Base-by-base conservation (phyloP, 768 basidiomycete species). In the Vishniacozyma victoriae region DNA sequence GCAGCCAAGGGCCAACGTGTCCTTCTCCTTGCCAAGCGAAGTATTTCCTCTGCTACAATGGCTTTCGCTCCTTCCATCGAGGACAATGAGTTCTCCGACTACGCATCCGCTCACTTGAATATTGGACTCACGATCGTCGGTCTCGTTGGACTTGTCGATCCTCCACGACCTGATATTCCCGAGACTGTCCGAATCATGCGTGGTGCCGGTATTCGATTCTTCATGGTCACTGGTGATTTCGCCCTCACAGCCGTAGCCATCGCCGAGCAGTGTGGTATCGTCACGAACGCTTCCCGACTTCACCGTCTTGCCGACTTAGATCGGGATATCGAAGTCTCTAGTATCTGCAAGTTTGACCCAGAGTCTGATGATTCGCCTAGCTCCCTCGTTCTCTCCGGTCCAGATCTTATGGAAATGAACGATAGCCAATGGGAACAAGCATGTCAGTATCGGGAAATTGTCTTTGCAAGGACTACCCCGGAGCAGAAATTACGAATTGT, bases 401-500 rank as follows among this genome's bases (percentile, higher is more conserved):
- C 46, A 7, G 72, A 73, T 46, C 46, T 71, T 41, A 63, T 71
- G 64, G 61, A 55, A 26, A 69, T 73, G 70, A 60, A 60, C 41
- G 72, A 72, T 25, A 46, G 50, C 16, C 67, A 70, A 26, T 72
- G 71, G 72, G 64, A 70, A 35, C 66, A 67, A 53, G 64, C 64
- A 3, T 65, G 65, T 46, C 61, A 60, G 37, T 69, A 69, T 42
- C 38, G 49, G 23, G 70, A 70, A 52, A 55, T 82, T 41, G 81
- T 84, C 3, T 82, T 84, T 50, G 80, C 81, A 0, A 74, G 82
- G 4, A 82, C 80, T 1, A 79, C 77, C 0, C 82, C 82, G 0
- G 79, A 82, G 59, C 81, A 82, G 68, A 84, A 84, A 60, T 70
- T 83, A 0, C 75, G 77, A 12, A 83, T 84, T 52, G 82, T 84